Evolutionary conservation across 1,284 basidiomycete genomes (phyloP), one percentile per base, ranked within the genome.

Genomic region (Naganishia liquefaciens): DNA sequence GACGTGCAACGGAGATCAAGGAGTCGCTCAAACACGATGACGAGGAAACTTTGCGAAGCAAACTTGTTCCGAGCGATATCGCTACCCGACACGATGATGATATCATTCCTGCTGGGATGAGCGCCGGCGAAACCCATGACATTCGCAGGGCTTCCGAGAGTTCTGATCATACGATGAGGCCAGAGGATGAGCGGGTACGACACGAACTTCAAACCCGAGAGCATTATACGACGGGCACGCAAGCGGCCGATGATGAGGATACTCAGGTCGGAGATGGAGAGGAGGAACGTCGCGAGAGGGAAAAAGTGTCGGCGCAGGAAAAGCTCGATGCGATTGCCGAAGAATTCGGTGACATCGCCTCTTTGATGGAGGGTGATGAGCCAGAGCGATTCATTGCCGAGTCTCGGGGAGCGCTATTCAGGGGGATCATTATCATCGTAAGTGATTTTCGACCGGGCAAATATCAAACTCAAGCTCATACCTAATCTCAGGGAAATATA

Each of bases 381-480:
- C 80, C 83, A 50, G 85, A 86, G 70, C 78, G 77, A 39, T 74
- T 87, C 10, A 66, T 88, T 5, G 75, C 83, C 1, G 85, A 87
- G 70, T 76, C 80, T 5, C 84, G 86, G 70, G 86, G 81, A 0
- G 80, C 79, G 28, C 74, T 84, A 50, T 77, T 84, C 46, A 76
- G 80, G 13, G 65, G 77, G 2, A 63, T 68, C n/a, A 37, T 67
- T 28, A 66, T 67, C 46, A 28, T 64, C n/a, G 51, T 53, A 19
- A 49, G 15, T 57, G 11, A 3, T 60, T 83, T 84, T 57, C 81
- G 85, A 6, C 52, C 80, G 10, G 23, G 19, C 77, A 11, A 60
- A 23, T 54, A 51, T 39, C 46, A 58, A 40, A 15, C 28, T 37
- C 33, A 62, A 30, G 51, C 62, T 13, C 19, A 21, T 58, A 58